Evolutionary conservation across 441 rosid genomes (phyloP).

Genomic region (Adansonia grandidieri): DNA sequence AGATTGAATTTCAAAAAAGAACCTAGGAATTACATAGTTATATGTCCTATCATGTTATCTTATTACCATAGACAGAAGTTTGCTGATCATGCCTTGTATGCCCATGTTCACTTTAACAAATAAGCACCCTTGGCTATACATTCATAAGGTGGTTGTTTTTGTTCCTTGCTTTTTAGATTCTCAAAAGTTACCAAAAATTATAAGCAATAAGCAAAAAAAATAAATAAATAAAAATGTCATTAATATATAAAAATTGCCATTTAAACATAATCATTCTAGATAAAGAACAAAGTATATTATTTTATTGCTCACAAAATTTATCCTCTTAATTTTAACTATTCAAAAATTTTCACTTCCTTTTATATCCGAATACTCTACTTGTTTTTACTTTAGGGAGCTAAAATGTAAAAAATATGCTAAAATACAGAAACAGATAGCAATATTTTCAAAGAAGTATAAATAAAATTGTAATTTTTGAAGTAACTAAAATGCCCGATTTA

Average conservation of each 20-base stretch:
- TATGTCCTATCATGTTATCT: not conserved
- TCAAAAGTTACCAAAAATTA: not conserved
- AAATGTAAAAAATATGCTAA: not conserved
- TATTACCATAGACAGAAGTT: not conserved
- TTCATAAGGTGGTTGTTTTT: not conserved
- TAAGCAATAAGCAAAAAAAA: not conserved
- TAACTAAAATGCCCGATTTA: not conserved
- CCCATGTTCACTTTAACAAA: slow-evolving; percentile 9
- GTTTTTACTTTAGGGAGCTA: not conserved
- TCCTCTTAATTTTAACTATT: not conserved
- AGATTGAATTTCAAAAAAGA: slow-evolving; percentile 13
- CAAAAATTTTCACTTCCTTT: not conserved
- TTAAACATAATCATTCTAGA: not conserved
- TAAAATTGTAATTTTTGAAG: not conserved
- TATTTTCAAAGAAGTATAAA: not conserved
- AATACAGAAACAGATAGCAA: not conserved
- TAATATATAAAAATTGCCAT: not conserved
- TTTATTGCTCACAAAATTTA: too few species aligned
- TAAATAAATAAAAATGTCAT: not conserved
- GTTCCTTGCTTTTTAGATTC: not conserved
- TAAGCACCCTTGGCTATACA: not conserved
- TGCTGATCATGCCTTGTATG: not conserved
- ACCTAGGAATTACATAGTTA: not conserved
- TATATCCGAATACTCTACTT: not conserved
- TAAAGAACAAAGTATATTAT: not conserved